phyloP scores from a whole-genome alignment of 2,329 filamentous ascomycete genomes.

The Fusarium lyarnte region DNA sequence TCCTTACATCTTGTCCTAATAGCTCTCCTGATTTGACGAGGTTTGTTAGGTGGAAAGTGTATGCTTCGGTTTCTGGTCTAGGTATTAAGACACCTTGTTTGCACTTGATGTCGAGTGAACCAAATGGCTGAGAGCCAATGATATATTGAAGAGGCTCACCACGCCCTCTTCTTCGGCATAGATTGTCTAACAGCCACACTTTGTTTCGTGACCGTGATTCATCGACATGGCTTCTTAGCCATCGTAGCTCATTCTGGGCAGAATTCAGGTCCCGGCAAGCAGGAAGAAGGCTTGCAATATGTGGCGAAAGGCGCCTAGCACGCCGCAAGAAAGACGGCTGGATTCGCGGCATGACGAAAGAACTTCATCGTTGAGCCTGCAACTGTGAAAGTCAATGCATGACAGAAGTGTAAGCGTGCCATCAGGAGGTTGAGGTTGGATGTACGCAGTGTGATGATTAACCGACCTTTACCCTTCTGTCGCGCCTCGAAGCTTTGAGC shows the following conservation, averaged over 20 bases:
- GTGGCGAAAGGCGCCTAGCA: slow-evolving; percentile 63
- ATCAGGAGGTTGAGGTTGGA: neutral
- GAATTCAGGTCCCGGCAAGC: slow-evolving; percentile 71
- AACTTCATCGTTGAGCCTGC: slow-evolving; percentile 19
- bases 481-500: slow-evolving; percentile 14
- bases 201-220: slow-evolving; percentile 27
- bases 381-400: neutral
- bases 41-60: slow-evolving; percentile 65
- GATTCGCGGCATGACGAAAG: slow-evolving; percentile 68
- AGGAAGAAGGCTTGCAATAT: slow-evolving; percentile 69
- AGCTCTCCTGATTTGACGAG: slow-evolving; percentile 48
- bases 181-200: slow-evolving; percentile 45
- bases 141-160: slow-evolving; percentile 91
- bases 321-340: slow-evolving; percentile 64
- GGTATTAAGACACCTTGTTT: slow-evolving; percentile 85
- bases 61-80: slow-evolving; percentile 78
- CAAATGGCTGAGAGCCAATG: slow-evolving; percentile 88
- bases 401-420: neutral
- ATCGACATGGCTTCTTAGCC: slow-evolving; percentile 72
- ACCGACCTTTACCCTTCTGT: slow-evolving; percentile 45
- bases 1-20: slow-evolving; percentile 10
- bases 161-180: slow-evolving; percentile 61
- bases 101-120: slow-evolving; percentile 81
- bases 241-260: slow-evolving; percentile 75
- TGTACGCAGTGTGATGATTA: slow-evolving; percentile 26